Evolutionary conservation across 1,139 yeast genomes (phyloP), one percentile per base, ranked within the genome.

Genomic region (Taphrina communis): DNA sequence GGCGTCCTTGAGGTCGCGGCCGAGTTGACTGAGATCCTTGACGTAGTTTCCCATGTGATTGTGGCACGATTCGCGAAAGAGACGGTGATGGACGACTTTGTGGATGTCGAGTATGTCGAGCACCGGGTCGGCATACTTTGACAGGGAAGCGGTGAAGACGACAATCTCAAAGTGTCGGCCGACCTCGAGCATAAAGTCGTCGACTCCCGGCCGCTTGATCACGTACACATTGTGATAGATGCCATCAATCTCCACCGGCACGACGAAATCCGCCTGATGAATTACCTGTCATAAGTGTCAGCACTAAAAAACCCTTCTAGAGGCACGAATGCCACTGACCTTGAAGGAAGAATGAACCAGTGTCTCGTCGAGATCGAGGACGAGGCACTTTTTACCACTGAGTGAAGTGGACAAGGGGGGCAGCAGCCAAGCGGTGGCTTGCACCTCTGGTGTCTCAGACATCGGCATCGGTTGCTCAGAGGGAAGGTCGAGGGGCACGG

Each of bases 171-270:
- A 94, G 76, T 93, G 79, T 77, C 90, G 84, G 36, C 98, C 97
- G 61, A 94, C 97, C 72, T 85, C 84, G 73, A 81, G 82, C 82
- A 94, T 83, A 76, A 95, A 94, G 76, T 90, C 96, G 78, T 94
- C 99, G 65, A 95, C 99, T 0, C 99, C 99, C 0, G 99, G 99
- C 75, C 99, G 85, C 77, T 95, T 94, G 70, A 93, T 91, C 42
- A 94, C 99, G 77, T 92, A 94, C 61, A 94, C 99, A 76, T 91
- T 95, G 78, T 95, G 98, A 42, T 88, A 84, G 78, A 90, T 95
- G 75, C 88, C 88, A 76, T 94, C 97, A 72, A 94, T 94, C 78
- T 88, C 91, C 62, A 88, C 93, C 9, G 97, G 97, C 67, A 95
- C 90, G 63, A 95, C 96, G 80, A 94, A 94, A 79, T 94, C 99